Base-by-base conservation (phyloP, 164 flowering plant species). In the Buxus sempervirens region DNA sequence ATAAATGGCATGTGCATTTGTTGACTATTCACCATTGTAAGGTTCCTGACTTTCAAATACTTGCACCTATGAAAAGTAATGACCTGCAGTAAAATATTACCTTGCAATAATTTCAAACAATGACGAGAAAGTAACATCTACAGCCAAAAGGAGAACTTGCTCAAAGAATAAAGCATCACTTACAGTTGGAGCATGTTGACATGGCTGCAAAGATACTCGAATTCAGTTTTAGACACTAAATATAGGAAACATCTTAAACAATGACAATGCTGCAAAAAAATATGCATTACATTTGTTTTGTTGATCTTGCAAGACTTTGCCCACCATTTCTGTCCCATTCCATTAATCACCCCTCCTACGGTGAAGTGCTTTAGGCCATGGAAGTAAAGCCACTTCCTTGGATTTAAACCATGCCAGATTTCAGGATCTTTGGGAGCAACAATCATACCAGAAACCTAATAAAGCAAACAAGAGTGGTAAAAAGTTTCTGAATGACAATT, bases 291-390 rank as follows among this genome's bases (percentile, higher is more conserved):
- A 70, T 84, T 86, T 38, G 85, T 75, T 32, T n/a, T 22, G 69
- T 90, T 87, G 58, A 36, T 77, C 83, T 96, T 96, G 88, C 99
- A 96, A 48, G 97, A 95, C 48, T 69, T 75, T 32, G 76, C 80
- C 99, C 99, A 96, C 99, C 99, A 96, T 81, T 84, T 68, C 62
- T 77, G 72, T 71, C 99, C 99, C 94, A 76, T 90, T 20, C 99
- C 99, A 69, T 90, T 77, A 62, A 96, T 79, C 21, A 7, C 7
- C 7, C 99, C 97, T 62, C 86, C 85, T 5, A 96, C 67, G 5
- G 79, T 80, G 41, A 96, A 85, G 70, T 87, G 80, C 58, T 85
- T 83, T 75, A 96, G 75, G 49, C 81, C 78, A 75, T 82, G 83
- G 72, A 96, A 89, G 73, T 88, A 90, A 56, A 96, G 82, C 99